These are phyloP conservation scores for Eucalyptus cloeziana DNA, from an alignment of 345 rosid genomes.

Conservation along the genomic window DNA sequence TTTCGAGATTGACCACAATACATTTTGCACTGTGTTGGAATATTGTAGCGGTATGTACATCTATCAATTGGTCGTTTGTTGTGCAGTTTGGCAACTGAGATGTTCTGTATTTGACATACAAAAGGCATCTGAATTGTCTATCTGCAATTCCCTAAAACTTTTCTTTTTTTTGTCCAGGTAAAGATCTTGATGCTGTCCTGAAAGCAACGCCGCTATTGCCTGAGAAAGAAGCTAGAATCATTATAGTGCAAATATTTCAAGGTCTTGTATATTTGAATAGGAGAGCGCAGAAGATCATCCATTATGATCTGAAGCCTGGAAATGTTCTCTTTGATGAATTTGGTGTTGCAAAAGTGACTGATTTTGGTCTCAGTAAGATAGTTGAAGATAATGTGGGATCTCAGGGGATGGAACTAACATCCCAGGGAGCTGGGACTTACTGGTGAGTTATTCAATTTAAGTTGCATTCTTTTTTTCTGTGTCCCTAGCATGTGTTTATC, in stretches of 20 bases:
- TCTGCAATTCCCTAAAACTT: neutral
- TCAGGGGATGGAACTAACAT: constrained; percentile 99
- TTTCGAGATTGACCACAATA: constrained; percentile 90
- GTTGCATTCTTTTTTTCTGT: neutral
- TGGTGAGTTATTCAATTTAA: constrained; percentile 40
- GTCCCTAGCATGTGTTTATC: neutral
- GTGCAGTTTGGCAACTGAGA: neutral
- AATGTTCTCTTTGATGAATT: constrained; percentile 95
- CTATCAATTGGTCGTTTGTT: neutral
- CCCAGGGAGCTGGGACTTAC: constrained; percentile 99
- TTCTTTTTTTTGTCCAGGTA: constrained; percentile 38
- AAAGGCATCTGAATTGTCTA: neutral
- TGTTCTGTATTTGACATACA: neutral
- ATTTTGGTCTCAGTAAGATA: constrained; percentile 98
- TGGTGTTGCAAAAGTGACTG: constrained; percentile 96
- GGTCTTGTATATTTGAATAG: constrained; percentile 94
- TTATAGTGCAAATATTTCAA: constrained; percentile 90
- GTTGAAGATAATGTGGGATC: constrained; percentile 93
- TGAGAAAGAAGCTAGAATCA: constrained; percentile 91
- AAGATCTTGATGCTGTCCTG: constrained; percentile 96
- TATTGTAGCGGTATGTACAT: constrained; percentile 73
- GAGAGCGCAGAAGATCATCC: constrained; percentile 81
- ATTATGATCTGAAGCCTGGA: constrained; percentile 98
- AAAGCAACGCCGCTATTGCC: constrained; percentile 92
- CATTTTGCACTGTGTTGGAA: constrained; percentile 96